Conservation (phyloP, 768 basidiomycete genomes). For the Mycena albidolilacea region DNA sequence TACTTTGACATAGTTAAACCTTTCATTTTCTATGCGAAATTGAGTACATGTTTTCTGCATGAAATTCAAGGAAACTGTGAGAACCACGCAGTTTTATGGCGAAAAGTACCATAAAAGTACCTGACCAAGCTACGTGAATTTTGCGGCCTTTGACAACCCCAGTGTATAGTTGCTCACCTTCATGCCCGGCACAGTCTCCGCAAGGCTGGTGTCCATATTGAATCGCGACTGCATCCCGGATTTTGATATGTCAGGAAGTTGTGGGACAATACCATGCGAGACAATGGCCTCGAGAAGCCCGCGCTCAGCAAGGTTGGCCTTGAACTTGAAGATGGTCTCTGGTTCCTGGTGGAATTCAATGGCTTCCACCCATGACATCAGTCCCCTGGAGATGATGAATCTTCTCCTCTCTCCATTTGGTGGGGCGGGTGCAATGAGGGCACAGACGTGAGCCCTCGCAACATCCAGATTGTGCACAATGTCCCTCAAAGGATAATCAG, state of each 20-base stretch:
- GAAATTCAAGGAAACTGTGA: too few relatives aligned
- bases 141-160: too few relatives aligned
- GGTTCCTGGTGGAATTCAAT: conserved; percentile 22
- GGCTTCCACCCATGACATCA: conserved; percentile 22
- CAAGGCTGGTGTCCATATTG: conserved; percentile 11
- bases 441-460: conserved; percentile 16
- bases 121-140: too few relatives aligned
- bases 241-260: conserved; percentile 7
- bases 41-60: too few relatives aligned
- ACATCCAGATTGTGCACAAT: conserved; percentile 14
- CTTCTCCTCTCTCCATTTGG: conserved; percentile 24
- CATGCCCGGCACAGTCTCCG: conserved; percentile 21
- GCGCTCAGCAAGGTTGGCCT: background rate
- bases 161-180: background rate
- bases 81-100: too few relatives aligned
- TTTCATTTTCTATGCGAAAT: too few relatives aligned
- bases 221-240: background rate
- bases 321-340: conserved; percentile 5
- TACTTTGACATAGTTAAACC: too few relatives aligned
- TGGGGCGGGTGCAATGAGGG: conserved; percentile 19
- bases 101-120: too few relatives aligned
- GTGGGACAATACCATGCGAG: conserved; percentile 7
- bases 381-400: conserved; percentile 20
- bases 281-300: background rate
- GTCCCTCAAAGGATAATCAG: background rate